Percentiles rank a stretch among this genome's conserved stretches.
phyloP scores from a whole-genome alignment of 176 grass and related monocot species.

The Saccharum spontaneum region DNA sequence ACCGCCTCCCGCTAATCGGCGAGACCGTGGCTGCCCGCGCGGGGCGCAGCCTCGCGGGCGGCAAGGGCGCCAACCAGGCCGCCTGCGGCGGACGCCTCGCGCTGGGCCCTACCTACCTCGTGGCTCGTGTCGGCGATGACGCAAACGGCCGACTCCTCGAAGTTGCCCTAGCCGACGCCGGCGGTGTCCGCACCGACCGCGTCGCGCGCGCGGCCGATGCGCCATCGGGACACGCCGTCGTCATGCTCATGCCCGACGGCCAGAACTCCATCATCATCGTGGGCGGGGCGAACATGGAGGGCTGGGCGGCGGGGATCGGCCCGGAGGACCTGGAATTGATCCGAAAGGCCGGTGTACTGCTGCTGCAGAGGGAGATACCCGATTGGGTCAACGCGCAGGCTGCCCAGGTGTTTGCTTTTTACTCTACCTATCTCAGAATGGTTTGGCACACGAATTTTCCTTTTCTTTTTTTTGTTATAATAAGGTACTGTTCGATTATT shows the following conservation, averaged over 20 bases:
- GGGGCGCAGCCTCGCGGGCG: slow-evolving; percentile 59
- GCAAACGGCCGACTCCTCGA: slow-evolving; percentile 86
- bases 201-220: slow-evolving; percentile 45
- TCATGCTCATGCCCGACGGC: slow-evolving; percentile 89
- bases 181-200: slow-evolving; percentile 64
- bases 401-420: slow-evolving; percentile 60
- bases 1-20: slow-evolving; percentile 71
- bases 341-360: slow-evolving; percentile 57
- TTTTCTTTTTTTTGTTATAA: background rate
- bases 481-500: background rate
- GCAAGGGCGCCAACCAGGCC: slow-evolving; percentile 84
- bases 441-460: background rate
- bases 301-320: slow-evolving; percentile 61
- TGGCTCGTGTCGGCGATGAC: slow-evolving; percentile 79
- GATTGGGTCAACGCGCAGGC: slow-evolving; percentile 91
- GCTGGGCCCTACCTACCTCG: slow-evolving; percentile 62
- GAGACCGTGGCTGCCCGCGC: slow-evolving; percentile 66
- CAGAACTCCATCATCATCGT: slow-evolving; percentile 99
- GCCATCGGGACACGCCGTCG: slow-evolving; percentile 87
- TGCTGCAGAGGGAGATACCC: slow-evolving; percentile 93
- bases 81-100: slow-evolving; percentile 79
- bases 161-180: slow-evolving; percentile 62
- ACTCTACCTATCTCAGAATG: too few species aligned
- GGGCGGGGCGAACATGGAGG: slow-evolving; percentile 91
- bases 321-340: slow-evolving; percentile 69